Percentiles rank a stretch among this genome's conserved stretches.
These are phyloP conservation scores for Globisporangium splendens DNA, from an alignment of 352 stramenopile genomes.

Conservation along the genomic window DNA sequence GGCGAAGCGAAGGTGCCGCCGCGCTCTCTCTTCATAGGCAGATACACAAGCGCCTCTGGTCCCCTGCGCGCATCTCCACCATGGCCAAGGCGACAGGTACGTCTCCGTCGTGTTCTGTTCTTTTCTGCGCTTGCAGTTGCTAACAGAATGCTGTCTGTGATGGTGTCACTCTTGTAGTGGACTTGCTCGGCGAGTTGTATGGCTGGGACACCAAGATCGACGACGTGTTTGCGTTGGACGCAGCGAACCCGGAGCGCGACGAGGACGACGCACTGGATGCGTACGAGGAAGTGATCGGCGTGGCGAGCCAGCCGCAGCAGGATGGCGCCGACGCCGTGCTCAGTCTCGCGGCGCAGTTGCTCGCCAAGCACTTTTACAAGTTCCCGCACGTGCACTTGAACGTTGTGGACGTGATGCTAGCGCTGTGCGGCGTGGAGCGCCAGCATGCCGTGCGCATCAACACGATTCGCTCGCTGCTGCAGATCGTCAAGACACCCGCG, in stretches of 20 bases:
- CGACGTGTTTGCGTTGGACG: constrained; percentile 41
- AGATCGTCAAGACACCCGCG: constrained; percentile 54
- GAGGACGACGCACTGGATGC: constrained; percentile 71
- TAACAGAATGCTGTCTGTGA: not conserved
- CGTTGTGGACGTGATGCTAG: constrained; percentile 60
- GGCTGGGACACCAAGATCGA: constrained; percentile 64
- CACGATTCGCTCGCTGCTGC: constrained; percentile 61
- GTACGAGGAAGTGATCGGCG: constrained; percentile 71
- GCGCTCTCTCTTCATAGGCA: not conserved
- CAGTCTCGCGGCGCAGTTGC: constrained; percentile 64
- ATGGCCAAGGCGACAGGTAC: constrained; percentile 17
- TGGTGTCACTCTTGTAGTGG: constrained; percentile 17
- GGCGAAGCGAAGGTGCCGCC: too few relatives aligned
- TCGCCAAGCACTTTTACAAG: constrained; percentile 76
- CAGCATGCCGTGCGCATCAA: constrained; percentile 71
- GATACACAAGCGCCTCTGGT: too few relatives aligned
- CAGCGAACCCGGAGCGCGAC: constrained; percentile 50
- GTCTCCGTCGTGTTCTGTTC: not conserved
- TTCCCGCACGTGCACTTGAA: constrained; percentile 78
- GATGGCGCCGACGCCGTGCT: constrained; percentile 45
- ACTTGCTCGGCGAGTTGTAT: constrained; percentile 64
- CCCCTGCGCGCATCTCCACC: not conserved
- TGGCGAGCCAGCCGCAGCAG: constrained; percentile 19
- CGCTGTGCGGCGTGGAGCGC: constrained; percentile 32
- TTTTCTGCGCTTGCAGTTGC: not conserved